Evolutionary conservation across 805 yeast genomes (phyloP), one percentile per base, ranked within the genome.

Genomic region (Teunomyces pallodes): DNA sequence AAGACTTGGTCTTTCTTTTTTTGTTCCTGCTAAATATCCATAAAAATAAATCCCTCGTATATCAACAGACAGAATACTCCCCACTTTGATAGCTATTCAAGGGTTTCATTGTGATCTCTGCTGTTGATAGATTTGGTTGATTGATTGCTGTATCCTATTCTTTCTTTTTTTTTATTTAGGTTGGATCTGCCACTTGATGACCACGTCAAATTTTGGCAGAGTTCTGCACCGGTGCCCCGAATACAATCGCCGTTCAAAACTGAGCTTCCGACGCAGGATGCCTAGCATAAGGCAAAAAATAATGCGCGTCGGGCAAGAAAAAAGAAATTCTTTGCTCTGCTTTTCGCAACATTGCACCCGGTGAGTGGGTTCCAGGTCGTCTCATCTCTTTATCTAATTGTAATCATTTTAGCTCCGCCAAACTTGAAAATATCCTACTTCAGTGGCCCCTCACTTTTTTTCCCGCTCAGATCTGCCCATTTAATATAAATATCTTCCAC

Each of bases 391-490:
- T 36, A 36, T 36, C 39, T 20, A 8, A 26, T 14, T 17, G 13
- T 24, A 16, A 36, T 16, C 35, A 12, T 17, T 36, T 36, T 16
- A 16, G 39, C 26, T 36, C 26, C 27, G 39, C n/a, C 39, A 36
- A 36, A 36, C n/a, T 26, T 9, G n/a, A 36, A 36, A 36, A 36
- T 17, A 36, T 16, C 39, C 20, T 12, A 17, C 26, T 12, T 36
- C 14, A 32, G 10, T 13, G 16, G 39, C 39, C 39, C 39, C 39
- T 36, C 39, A 36, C 26, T 36, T 36, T 36, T 36, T 36, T 36
- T 20, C 35, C 5, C 16, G 35, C 35, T 32, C 35, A 32, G 13
- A 32, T 10, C 35, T 32, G 35, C 16, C 35, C 35, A 32, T 14
- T 31, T 20, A 20, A n/a, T 36, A 36, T 36, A 36, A 36, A 36